phyloP scores from a whole-genome alignment of 495 filamentous ascomycete species.

The Annulohypoxylon bovei region DNA sequence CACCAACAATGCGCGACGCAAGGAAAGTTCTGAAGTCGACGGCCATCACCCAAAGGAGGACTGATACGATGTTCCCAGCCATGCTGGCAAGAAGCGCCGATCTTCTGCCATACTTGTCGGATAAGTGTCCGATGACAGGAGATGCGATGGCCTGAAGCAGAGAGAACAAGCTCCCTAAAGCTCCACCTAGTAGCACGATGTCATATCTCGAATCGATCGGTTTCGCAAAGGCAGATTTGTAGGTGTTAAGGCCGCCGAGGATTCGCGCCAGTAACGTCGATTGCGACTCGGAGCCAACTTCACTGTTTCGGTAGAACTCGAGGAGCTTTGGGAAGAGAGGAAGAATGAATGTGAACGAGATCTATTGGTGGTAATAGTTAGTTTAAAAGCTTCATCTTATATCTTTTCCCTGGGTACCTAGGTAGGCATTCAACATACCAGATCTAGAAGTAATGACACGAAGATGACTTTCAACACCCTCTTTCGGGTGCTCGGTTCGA shows the following conservation, averaged over 20 bases:
- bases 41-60: constrained; percentile 92
- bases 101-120: constrained; percentile 87
- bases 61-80: constrained; percentile 92
- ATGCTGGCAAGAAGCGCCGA: constrained; percentile 91
- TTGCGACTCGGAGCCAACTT: constrained; percentile 64
- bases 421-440: constrained; percentile 49
- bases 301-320: constrained; percentile 87
- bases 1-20: constrained; percentile 88
- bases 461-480: constrained; percentile 81
- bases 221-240: constrained; percentile 91
- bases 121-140: constrained; percentile 87
- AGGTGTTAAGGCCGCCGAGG: constrained; percentile 86
- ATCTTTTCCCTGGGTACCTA: not conserved
- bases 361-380: constrained; percentile 44
- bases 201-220: constrained; percentile 97
- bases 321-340: constrained; percentile 94
- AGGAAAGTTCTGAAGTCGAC: constrained; percentile 96
- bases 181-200: constrained; percentile 94
- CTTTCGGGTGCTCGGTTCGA: constrained; percentile 69
- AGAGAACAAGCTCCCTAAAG: constrained; percentile 91
- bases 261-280: constrained; percentile 78
- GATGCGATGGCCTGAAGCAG: constrained; percentile 93
- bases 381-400: constrained; percentile 11
- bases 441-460: constrained; percentile 62
- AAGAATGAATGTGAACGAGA: constrained; percentile 88